Base-by-base conservation (phyloP, 177 flowering plant species). In the Viscum album region DNA sequence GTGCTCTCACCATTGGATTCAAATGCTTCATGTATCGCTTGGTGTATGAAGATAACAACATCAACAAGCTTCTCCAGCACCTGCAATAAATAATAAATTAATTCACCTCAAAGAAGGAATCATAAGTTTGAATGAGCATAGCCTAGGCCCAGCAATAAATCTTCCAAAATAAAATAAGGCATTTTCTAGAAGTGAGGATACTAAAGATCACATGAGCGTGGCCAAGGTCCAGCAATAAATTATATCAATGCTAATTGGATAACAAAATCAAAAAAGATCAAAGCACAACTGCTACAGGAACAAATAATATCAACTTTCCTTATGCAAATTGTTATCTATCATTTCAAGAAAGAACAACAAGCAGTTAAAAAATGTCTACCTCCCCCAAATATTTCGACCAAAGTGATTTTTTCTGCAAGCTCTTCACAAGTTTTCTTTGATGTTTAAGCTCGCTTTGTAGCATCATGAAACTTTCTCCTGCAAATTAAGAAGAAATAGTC, bases 1-100 rank as follows among this genome's bases (percentile, higher is more conserved):
- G 62, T 33, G 63, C 34, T 21, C 73, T 33, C 79, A 86, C 90
- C 85, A 65, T 67, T 68, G 70, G 47, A 71, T 68, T 80, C 86
- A 78, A 90, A 87, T 73, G 82, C 82, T 64, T 85, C 85, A 34
- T 56, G 39, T 56, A 92, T 87, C 75, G 82, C 85, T 76, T 86
- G 87, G 70, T 85, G 84, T 45, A 88, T 76, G 74, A 78, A 83
- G 60, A 83, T 72, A 54, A 85, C 91, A 50, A 84, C 72, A 70
- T 89, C 94, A 60, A 92, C 91, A 76, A 92, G 88, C 79, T 88
- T 88, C 81, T 85, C 96, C 80, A 88, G 73, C 35, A 92, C 83
- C 98, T 92, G 76, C 78, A 81, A 76, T 35, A 23, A 60, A 26
- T 4, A 67, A 73, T 69, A 61, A 28, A 66, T 34, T 33, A 50